phyloP scores from a whole-genome alignment of 2,329 filamentous ascomycete genomes.

The Penicillium sp. region DNA sequence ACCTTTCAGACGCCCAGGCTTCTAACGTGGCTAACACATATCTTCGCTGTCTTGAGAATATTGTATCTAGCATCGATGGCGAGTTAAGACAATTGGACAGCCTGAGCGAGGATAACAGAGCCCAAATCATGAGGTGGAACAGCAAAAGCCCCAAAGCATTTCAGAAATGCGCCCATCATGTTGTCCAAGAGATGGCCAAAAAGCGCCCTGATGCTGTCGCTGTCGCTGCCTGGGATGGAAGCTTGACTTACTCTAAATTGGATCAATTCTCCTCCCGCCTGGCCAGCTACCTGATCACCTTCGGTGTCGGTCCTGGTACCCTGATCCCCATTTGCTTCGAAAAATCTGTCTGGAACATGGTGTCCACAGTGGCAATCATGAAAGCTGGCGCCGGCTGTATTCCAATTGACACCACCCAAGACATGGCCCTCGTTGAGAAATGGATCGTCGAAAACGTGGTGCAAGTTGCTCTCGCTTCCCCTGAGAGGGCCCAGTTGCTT shows the following conservation, averaged over 20 bases:
- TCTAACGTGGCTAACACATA: constrained; percentile 41
- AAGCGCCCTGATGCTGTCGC: constrained; percentile 28
- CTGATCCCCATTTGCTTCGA: constrained; percentile 30
- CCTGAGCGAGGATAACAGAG: constrained; percentile 39
- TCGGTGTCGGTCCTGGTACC: constrained; percentile 29
- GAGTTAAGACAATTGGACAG: constrained; percentile 36
- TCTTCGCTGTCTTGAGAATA: constrained; percentile 37
- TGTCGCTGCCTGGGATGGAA: constrained; percentile 35
- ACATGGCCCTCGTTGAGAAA: constrained; percentile 36
- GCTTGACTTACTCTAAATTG: constrained; percentile 36
- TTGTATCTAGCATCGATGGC: constrained; percentile 38
- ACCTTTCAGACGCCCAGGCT: constrained; percentile 41
- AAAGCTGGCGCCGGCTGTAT: constrained; percentile 35
- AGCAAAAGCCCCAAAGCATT: constrained; percentile 20
- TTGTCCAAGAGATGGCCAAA: constrained; percentile 27
- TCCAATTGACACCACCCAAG: constrained; percentile 37
- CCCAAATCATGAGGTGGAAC: constrained; percentile 34
- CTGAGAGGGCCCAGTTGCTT: constrained; percentile 38
- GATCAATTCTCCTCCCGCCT: constrained; percentile 34
- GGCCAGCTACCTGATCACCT: constrained; percentile 30
- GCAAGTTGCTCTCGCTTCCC: constrained; percentile 43
- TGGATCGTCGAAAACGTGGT: constrained; percentile 42
- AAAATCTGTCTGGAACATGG: constrained; percentile 32
- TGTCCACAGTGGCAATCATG: constrained; percentile 32
- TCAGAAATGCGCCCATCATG: constrained; percentile 31